Evolutionary conservation across 257 asterid genomes (phyloP).

Genomic region (Eustoma russellianum): DNA sequence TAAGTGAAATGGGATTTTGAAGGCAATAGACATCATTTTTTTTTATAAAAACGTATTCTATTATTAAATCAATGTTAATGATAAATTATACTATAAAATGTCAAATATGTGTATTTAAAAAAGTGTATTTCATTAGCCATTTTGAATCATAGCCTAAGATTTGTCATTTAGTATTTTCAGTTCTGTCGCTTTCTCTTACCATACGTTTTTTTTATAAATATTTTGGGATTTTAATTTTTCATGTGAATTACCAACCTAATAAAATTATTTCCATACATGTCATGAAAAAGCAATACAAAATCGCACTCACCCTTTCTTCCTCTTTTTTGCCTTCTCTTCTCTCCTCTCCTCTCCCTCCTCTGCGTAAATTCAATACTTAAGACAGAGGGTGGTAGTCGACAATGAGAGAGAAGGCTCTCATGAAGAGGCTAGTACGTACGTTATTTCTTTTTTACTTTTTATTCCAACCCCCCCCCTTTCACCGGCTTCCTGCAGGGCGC

Average conservation of each 20-base stretch:
- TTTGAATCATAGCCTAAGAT: conserved; percentile 32
- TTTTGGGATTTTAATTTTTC: conserved; percentile 20
- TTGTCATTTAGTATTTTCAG: conserved; percentile 46
- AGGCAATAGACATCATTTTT: too few species aligned
- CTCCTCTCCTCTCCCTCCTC: conserved; percentile 12
- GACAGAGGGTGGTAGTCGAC: conserved; percentile 22
- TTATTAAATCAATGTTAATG: background rate
- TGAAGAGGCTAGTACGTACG: conserved; percentile 99
- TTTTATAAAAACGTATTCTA: too few species aligned
- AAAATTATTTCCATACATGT: conserved; percentile 20
- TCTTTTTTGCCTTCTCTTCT: conserved; percentile 20
- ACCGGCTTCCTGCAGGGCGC: background rate
- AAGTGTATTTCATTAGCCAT: too few species aligned
- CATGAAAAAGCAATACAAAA: conserved; percentile 20
- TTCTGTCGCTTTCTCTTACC: conserved; percentile 71
- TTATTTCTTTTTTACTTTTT: conserved; percentile 26
- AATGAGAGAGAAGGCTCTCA: conserved; percentile 38
- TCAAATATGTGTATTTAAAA: too few species aligned
- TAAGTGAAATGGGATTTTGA: too few species aligned
- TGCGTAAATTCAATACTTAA: conserved; percentile 14
- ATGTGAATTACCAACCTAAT: conserved; percentile 49
- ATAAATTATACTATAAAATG: too few species aligned
- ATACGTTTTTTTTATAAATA: too few species aligned
- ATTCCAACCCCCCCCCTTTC: too few species aligned
- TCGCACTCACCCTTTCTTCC: conserved; percentile 21